Evolutionary conservation across 805 yeast species (phyloP), one percentile per base, ranked within the genome.

Genomic region (Debaryomyces tyrocola): DNA sequence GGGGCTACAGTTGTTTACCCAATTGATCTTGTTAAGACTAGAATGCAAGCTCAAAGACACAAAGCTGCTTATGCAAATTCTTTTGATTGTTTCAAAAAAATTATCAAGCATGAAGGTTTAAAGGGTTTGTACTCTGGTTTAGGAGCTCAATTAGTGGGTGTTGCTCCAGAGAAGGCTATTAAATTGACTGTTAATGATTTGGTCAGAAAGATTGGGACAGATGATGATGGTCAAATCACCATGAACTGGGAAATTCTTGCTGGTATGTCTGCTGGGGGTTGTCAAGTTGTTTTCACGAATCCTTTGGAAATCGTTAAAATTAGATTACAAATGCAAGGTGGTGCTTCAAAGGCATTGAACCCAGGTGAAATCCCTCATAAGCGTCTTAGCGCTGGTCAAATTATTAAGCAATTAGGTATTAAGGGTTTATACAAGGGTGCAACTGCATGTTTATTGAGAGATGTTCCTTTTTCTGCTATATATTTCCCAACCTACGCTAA

Each of bases 1-100:
- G 99, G 99, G 51, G 97, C 99, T n/a, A 89, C 97, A 5, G 88
- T 87, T 12, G 99, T 92, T 37, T 92, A 92, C 65, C 99, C 99
- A 28, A 94, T 94, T 55, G 99, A 92, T 69, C 75, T 94, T 64
- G 90, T 92, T 53, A 92, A 92, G 71, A 92, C 99, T 4, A 82
- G 98, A 66, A 90, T 92, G 96, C 99, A 92, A 71, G 96, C 96
- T 50, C 98, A 92, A 72, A 81, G 90, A 54, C 81, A 82, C 49
- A 75, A 80, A 41, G 70, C 84, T 1, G 70, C 83, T 40, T 92
- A 92, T 68, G 80, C 79, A 51, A 90, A 87, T 59, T 90, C 96
- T 7, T 50, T 84, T 20, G 97, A 92, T 64, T 94, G 98, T 69
- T 85, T 91, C 64, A 69, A 75, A 38, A 90, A 90, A 60, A 90